phyloP scores from a whole-genome alignment of 768 basidiomycete species.

The Xerocomus potaroensis region DNA sequence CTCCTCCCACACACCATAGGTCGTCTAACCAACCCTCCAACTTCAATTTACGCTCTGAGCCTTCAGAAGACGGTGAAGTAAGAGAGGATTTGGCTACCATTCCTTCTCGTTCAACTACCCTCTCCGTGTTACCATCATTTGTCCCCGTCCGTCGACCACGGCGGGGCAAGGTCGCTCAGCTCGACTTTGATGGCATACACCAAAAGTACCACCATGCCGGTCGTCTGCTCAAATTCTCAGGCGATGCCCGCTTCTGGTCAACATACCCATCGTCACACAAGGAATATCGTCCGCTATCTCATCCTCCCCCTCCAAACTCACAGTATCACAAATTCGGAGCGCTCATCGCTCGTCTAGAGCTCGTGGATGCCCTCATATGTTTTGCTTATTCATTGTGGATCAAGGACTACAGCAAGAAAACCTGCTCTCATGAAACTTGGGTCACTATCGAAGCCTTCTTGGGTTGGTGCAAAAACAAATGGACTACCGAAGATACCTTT shows the following conservation, averaged over 20 bases:
- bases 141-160: constrained; percentile 67
- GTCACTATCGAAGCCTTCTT: constrained; percentile 64
- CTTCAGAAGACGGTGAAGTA: constrained; percentile 45
- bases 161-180: constrained; percentile 43
- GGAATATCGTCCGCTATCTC: constrained; percentile 57
- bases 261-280: constrained; percentile 61
- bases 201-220: constrained; percentile 68
- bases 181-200: constrained; percentile 58
- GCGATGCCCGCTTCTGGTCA: constrained; percentile 74
- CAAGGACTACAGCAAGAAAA: constrained; percentile 55
- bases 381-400: constrained; percentile 85
- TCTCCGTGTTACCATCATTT: constrained; percentile 30
- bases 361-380: constrained; percentile 76
- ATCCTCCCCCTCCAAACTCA: constrained; percentile 63
- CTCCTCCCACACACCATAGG: constrained; percentile 16
- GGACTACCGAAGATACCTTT: constrained; percentile 42
- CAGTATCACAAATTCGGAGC: constrained; percentile 73
- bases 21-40: constrained; percentile 19
- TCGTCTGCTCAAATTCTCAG: constrained; percentile 78
- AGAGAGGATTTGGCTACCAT: constrained; percentile 34
- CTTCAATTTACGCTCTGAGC: constrained; percentile 35
- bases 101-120: constrained; percentile 22
- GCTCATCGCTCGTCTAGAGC: constrained; percentile 73
- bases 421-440: constrained; percentile 63
- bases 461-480: constrained; percentile 69